Percentiles rank a stretch among this genome's conserved stretches.
Conservation (phyloP, 1,139 yeast species). For the Taiozyma sp. region DNA sequence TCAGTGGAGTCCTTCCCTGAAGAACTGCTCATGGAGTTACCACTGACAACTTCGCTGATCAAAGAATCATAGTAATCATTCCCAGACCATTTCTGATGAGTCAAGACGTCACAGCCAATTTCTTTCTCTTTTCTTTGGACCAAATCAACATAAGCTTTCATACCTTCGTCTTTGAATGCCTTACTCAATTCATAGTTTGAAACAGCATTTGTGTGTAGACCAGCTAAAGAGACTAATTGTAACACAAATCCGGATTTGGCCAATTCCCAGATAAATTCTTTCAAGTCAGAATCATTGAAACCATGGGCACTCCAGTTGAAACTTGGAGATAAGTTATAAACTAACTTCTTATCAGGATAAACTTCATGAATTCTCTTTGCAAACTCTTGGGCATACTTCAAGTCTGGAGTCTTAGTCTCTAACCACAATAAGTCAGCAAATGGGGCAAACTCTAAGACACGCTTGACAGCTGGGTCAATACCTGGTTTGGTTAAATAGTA, state of each 20-base stretch:
- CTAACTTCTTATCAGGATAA: conserved; percentile 51
- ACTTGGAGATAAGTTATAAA: conserved; percentile 54
- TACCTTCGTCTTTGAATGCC: conserved; percentile 44
- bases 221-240: conserved; percentile 52
- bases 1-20: conserved; percentile 47
- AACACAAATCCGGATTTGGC: conserved; percentile 51
- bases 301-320: conserved; percentile 59
- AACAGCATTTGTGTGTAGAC: conserved; percentile 46
- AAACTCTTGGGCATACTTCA: conserved; percentile 45
- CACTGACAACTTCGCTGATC: conserved; percentile 39
- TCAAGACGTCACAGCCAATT: conserved; percentile 44
- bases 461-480: conserved; percentile 48
- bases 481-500: conserved; percentile 45
- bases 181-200: conserved; percentile 46
- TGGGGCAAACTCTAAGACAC: conserved; percentile 51
- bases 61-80: conserved; percentile 48
- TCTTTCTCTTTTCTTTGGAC: conserved; percentile 44
- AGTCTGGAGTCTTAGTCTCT: conserved; percentile 53
- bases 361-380: conserved; percentile 41
- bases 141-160: conserved; percentile 51
- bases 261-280: conserved; percentile 47
- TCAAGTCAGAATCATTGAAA: conserved; percentile 39
- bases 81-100: conserved; percentile 60
- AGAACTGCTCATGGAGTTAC: conserved; percentile 40
- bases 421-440: conserved; percentile 56